A percentile compares a stretch with the other conserved stretches of the same genome.
Evolutionary conservation across 75 land plant genomes (phyloP).

Genomic region (Selaginella moellendorffii): DNA sequence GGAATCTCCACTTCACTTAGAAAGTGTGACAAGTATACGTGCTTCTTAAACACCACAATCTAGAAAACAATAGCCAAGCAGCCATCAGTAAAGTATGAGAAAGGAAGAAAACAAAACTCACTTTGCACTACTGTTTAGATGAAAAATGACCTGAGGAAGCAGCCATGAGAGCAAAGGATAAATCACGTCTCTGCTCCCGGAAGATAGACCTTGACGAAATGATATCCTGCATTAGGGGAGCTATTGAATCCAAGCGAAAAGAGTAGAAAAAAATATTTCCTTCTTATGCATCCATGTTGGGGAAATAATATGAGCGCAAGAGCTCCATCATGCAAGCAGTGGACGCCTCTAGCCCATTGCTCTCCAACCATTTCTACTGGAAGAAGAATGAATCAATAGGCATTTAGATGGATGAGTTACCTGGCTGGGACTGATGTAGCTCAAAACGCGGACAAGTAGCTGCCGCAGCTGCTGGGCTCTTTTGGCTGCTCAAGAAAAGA

Average conservation of each 20-base stretch:
- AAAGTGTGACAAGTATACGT: slow-evolving; percentile 13
- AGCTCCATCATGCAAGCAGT: slow-evolving; percentile 15
- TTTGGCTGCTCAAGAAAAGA: too few relatives aligned
- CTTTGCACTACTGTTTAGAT: too few relatives aligned
- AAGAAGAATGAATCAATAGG: too few relatives aligned
- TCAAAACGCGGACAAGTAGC: slow-evolving; percentile 12
- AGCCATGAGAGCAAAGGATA: slow-evolving; percentile 14
- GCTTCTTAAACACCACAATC: slow-evolving; percentile 17
- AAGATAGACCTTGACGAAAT: slow-evolving; percentile 13
- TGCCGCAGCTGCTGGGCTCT: slow-evolving; percentile 13
- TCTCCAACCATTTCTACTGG: slow-evolving; percentile 11
- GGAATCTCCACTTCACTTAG: slow-evolving; percentile 20
- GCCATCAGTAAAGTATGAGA: too few relatives aligned
- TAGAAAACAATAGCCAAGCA: too few relatives aligned
- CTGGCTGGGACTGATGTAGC: slow-evolving; percentile 11
- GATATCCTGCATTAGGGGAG: slow-evolving; percentile 10
- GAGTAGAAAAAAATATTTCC: background rate
- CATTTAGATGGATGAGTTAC: slow-evolving; percentile 1
- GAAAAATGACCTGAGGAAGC: background rate
- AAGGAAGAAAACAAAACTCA: too few relatives aligned
- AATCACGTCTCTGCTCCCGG: slow-evolving; percentile 3
- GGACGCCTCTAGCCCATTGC: background rate
- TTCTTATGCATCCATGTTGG: slow-evolving; percentile 10
- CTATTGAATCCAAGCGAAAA: too few relatives aligned
- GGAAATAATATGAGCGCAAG: slow-evolving; percentile 12